phyloP scores from a whole-genome alignment of 2,329 filamentous ascomycete genomes.

The Dothideomycetes sp. region DNA sequence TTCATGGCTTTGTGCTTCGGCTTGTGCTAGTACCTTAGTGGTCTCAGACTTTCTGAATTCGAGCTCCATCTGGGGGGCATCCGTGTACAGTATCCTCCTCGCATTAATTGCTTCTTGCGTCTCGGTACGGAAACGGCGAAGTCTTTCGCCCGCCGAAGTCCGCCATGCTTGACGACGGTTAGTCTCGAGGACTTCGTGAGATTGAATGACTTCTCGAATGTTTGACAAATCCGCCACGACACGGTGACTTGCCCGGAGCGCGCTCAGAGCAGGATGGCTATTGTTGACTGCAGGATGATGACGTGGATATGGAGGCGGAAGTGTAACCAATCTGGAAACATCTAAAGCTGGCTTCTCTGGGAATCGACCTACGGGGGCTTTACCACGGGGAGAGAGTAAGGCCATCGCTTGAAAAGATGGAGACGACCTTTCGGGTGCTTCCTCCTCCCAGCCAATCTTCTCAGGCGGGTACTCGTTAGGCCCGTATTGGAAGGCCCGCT shows the following conservation, averaged over 20 bases:
- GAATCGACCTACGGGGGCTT: not conserved
- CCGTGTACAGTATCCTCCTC: slow-evolving; percentile 63
- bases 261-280: slow-evolving; percentile 78
- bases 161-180: slow-evolving; percentile 24
- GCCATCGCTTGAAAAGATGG: slow-evolving; percentile 1
- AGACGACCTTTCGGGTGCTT: slow-evolving; percentile 6
- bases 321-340: slow-evolving; percentile 81
- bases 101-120: slow-evolving; percentile 67
- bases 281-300: slow-evolving; percentile 96
- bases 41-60: slow-evolving; percentile 13
- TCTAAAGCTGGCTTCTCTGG: slow-evolving; percentile 47
- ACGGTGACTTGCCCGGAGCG: slow-evolving; percentile 64
- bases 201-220: slow-evolving; percentile 32
- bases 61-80: slow-evolving; percentile 65
- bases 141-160: slow-evolving; percentile 30
- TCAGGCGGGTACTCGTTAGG: slow-evolving; percentile 56
- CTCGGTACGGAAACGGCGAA: slow-evolving; percentile 58
- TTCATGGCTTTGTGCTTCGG: slow-evolving; percentile 48
- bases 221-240: slow-evolving; percentile 53
- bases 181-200: slow-evolving; percentile 2
- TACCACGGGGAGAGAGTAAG: slow-evolving; percentile 1
- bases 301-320: slow-evolving; percentile 87
- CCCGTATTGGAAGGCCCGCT: slow-evolving; percentile 34
- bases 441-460: slow-evolving; percentile 52
- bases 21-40: slow-evolving; percentile 30